Evolutionary conservation across 352 stramenopile genomes (phyloP).

Genomic region (Phytophthora cajani): DNA sequence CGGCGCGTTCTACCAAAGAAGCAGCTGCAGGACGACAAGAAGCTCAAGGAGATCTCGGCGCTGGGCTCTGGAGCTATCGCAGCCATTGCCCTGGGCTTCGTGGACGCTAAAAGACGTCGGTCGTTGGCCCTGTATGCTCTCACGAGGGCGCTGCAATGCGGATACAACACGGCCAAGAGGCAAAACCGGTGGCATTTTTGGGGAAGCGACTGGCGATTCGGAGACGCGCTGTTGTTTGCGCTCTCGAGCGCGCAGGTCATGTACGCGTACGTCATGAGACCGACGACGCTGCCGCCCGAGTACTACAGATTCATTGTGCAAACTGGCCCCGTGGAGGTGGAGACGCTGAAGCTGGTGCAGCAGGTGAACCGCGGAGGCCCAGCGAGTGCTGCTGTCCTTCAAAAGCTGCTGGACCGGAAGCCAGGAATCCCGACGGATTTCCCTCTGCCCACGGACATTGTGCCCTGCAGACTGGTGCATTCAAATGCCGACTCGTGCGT

Average conservation of each 20-base stretch:
- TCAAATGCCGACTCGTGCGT: conserved; percentile 55
- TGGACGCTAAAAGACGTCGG: conserved; percentile 71
- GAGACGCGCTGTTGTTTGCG: conserved; percentile 81
- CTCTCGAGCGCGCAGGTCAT: conserved; percentile 85
- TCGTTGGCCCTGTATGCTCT: conserved; percentile 86
- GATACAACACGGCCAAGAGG: conserved; percentile 86
- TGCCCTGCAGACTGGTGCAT: conserved; percentile 76
- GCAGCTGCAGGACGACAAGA: conserved; percentile 26
- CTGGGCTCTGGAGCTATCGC: conserved; percentile 68
- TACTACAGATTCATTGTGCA: conserved; percentile 88
- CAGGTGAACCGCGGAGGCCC: conserved; percentile 57
- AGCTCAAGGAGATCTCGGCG: conserved; percentile 56
- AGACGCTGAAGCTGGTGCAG: conserved; percentile 74
- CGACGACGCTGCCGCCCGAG: conserved; percentile 67
- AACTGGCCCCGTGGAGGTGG: conserved; percentile 67
- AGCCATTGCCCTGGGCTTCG: conserved; percentile 64
- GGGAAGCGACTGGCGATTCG: conserved; percentile 85
- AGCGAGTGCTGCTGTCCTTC: conserved; percentile 49
- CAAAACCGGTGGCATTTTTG: conserved; percentile 89
- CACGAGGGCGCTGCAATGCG: conserved; percentile 81
- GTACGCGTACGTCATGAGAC: conserved; percentile 88
- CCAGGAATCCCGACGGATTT: conserved; percentile 40
- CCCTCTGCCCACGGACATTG: conserved; percentile 35
- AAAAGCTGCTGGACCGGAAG: conserved; percentile 54
- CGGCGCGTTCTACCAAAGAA: conserved; percentile 35